Evolutionary conservation across 1,284 basidiomycete species (phyloP).

Genomic region (Leccinum holopus): DNA sequence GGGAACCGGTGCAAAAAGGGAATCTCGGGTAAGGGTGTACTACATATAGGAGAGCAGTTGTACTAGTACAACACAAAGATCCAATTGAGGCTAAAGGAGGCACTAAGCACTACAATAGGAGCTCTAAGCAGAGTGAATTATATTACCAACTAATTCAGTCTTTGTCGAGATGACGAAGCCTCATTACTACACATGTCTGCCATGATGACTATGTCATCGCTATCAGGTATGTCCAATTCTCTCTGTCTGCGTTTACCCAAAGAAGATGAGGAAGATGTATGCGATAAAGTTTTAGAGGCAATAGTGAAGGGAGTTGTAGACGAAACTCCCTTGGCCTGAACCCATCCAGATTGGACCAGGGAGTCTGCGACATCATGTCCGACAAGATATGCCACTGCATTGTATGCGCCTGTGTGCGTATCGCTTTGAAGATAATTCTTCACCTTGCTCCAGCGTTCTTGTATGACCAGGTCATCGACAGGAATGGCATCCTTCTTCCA

Average conservation of each 20-base stretch:
- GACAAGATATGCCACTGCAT: background rate
- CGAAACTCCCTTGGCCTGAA: background rate
- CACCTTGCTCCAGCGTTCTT: background rate
- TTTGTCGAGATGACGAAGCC: background rate
- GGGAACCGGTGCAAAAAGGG: too few species aligned
- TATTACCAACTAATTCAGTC: background rate
- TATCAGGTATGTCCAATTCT: background rate
- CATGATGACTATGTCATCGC: background rate
- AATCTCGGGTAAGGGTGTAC: too few species aligned
- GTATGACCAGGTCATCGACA: background rate
- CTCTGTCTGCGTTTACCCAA: background rate
- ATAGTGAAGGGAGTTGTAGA: background rate
- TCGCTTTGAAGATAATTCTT: background rate
- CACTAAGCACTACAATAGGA: too few species aligned
- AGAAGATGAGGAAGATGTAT: background rate
- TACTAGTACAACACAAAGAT: too few species aligned
- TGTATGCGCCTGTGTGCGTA: background rate
- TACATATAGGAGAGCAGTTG: too few species aligned
- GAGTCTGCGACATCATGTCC: background rate
- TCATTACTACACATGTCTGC: background rate
- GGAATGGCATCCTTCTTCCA: background rate
- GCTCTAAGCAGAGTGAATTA: too few species aligned
- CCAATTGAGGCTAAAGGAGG: too few species aligned
- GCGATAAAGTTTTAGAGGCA: background rate
- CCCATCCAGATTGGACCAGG: background rate